These are phyloP conservation scores for Aspergillus sp. DNA, from an alignment of 2,329 filamentous ascomycete genomes.

Conservation along the genomic window DNA sequence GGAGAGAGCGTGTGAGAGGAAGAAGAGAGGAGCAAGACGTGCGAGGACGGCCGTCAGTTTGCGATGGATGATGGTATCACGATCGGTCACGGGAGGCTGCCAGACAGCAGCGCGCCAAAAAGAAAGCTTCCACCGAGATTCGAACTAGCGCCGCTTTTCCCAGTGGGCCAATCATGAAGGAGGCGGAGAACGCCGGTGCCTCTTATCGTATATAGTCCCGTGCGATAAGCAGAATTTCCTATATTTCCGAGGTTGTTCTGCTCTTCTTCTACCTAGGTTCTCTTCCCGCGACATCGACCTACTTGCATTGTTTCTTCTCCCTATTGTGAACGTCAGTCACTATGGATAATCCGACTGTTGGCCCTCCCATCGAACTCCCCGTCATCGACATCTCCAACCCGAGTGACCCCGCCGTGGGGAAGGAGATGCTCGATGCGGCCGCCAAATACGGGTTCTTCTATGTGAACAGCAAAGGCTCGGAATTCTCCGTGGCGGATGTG, in stretches of 20 bases:
- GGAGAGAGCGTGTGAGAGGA: background rate
- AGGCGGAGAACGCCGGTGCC: too few relatives aligned
- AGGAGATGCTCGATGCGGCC: constrained; percentile 74
- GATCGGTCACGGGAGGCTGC: background rate
- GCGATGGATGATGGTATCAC: background rate
- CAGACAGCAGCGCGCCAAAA: background rate
- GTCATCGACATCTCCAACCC: constrained; percentile 75
- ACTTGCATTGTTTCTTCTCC: background rate
- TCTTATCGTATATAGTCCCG: too few relatives aligned
- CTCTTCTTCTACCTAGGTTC: too few relatives aligned
- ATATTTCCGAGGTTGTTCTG: too few relatives aligned
- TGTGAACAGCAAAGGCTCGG: constrained; percentile 70
- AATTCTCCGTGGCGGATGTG: constrained; percentile 66
- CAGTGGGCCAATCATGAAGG: too few relatives aligned
- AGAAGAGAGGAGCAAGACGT: background rate
- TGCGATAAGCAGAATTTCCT: too few relatives aligned
- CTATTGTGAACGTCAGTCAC: background rate
- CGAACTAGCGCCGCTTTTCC: too few relatives aligned
- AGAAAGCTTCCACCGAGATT: background rate
- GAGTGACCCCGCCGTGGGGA: constrained; percentile 59
- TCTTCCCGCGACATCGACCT: background rate
- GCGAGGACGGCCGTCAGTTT: background rate
- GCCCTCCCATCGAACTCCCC: constrained; percentile 58
- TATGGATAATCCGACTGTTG: constrained; percentile 14
- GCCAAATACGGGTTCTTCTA: constrained; percentile 86